Evolutionary conservation across 2,329 filamentous ascomycete species (phyloP), one percentile per base, ranked within the genome.

Genomic region (Calonectria hongkongensis): DNA sequence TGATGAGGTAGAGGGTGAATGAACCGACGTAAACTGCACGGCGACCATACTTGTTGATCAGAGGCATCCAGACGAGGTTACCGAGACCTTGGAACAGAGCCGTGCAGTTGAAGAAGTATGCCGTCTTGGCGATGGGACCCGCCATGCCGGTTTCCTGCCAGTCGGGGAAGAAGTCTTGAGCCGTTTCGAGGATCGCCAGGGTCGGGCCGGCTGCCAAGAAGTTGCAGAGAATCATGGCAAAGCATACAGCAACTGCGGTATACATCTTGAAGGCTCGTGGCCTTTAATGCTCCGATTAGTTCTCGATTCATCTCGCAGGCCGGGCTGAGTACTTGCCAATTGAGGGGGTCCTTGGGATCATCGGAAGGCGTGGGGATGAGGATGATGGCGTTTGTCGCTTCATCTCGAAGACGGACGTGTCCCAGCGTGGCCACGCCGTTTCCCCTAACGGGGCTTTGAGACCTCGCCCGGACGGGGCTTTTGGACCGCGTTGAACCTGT

Each of bases 281-380:
- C 87, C 87, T 74, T 41, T 33, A 4, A 10, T 18, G 21, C 18
- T 13, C 16, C 39, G 18, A 36, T 64, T 47, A 10, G 45, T 28
- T 51, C 45, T 6, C 16, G 16, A 36, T 58, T 27, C 15, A 15
- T 56, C 45, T 16, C 33, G 6, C 4, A 33, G 15, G 1, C 10
- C 8, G 36, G 25, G 15, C 5, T 45, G 25, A 13, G 15, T 21
- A 25, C 73, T 50, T n/a, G 54, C 73, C 73, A 87, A 71, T 86
- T 89, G 48, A 89, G 78, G 15, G 88, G 88, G 73, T 89, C 74
- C 33, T 73, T 85, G n/a, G 87, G 87, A 72, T 89, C 86, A 27
- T 83, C 76, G 2, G 85, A 86, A 3, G 88, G 88, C 1, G 63
- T 83, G 2, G 88, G 88, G n/a, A 89, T 84, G 16, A 89, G 81